Percentiles rank a stretch among this genome's conserved stretches.
These are phyloP conservation scores for Garcia nutans DNA, from an alignment of 345 rosid genomes.

Conservation along the genomic window DNA sequence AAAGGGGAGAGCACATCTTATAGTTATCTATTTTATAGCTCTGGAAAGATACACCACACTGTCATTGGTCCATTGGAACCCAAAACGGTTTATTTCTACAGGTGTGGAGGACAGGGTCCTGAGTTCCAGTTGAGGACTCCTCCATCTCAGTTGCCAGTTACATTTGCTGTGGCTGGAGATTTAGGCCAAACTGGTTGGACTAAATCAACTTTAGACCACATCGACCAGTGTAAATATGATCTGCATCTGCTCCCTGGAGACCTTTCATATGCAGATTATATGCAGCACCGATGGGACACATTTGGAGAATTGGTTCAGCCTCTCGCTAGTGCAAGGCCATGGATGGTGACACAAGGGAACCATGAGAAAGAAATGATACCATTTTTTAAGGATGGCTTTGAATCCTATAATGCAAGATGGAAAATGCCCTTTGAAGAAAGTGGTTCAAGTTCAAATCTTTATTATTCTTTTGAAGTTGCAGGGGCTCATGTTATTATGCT, in stretches of 20 bases:
- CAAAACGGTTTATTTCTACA: conserved; percentile 62
- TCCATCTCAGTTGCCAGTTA: conserved; percentile 68
- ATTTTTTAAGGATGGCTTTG: conserved; percentile 59
- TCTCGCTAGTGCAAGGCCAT: conserved; percentile 86
- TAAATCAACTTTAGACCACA: conserved; percentile 81
- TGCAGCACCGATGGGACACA: conserved; percentile 87
- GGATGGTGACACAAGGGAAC: conserved; percentile 99
- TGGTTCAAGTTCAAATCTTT: conserved; percentile 85
- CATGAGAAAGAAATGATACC: conserved; percentile 83
- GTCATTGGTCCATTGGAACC: conserved; percentile 81
- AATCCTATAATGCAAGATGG: conserved; percentile 84
- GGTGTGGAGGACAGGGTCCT: conserved; percentile 76
- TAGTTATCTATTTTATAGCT: conserved; percentile 62
- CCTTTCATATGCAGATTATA: conserved; percentile 87
- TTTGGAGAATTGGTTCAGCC: conserved; percentile 91
- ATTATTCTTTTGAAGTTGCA: conserved; percentile 87
- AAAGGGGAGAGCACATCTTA: conserved; percentile 85
- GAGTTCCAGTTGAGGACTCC: conserved; percentile 91
- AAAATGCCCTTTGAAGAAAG: conserved; percentile 93
- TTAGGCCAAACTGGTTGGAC: conserved; percentile 98
- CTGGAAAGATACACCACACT: conserved; percentile 89
- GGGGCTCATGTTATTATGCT: conserved; percentile 86
- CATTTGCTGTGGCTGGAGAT: conserved; percentile 93
- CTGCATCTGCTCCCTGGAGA: conserved; percentile 93
- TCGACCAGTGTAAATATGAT: conserved; percentile 66